phyloP scores from a whole-genome alignment of 129 eudicot species.

The Tanacetum coccineum region DNA sequence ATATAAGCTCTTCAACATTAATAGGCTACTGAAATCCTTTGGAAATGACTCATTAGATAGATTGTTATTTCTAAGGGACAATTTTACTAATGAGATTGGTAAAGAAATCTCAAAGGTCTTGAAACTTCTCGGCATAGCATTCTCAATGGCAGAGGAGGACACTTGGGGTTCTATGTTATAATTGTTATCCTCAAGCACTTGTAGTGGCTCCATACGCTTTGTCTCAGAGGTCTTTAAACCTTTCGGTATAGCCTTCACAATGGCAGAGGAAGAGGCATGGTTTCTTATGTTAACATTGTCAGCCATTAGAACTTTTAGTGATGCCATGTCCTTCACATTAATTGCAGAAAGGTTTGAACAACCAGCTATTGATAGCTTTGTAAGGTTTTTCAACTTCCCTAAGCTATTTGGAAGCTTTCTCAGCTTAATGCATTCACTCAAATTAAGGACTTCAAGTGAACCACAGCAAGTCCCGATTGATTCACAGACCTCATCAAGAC shows the following conservation, averaged over 20 bases:
- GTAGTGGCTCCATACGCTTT: neutral
- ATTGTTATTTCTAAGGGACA: neutral
- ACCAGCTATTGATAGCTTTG: neutral
- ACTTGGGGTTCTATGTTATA: neutral
- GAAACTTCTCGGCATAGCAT: neutral
- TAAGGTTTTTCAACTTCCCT: slow-evolving; percentile 16
- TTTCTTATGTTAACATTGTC: neutral
- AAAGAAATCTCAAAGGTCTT: neutral
- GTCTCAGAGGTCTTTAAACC: too few species aligned
- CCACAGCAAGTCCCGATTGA: neutral
- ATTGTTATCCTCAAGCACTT: neutral
- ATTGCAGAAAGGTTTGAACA: slow-evolving; percentile 3
- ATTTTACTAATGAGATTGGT: neutral
- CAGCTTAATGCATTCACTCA: slow-evolving; percentile 8
- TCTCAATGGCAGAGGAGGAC: neutral
- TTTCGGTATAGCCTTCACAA: too few species aligned
- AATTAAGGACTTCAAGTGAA: slow-evolving; percentile 18
- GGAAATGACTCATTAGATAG: slow-evolving; percentile 4
- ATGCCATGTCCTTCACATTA: neutral
- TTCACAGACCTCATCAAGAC: slow-evolving; percentile 17
- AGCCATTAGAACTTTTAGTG: neutral
- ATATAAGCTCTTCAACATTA: neutral
- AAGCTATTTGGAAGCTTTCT: slow-evolving; percentile 20
- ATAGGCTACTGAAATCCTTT: slow-evolving; percentile 6
- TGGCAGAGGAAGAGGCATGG: neutral